phyloP scores from a whole-genome alignment of 1,284 basidiomycete genomes.

The Afroboletus lepidellus region DNA sequence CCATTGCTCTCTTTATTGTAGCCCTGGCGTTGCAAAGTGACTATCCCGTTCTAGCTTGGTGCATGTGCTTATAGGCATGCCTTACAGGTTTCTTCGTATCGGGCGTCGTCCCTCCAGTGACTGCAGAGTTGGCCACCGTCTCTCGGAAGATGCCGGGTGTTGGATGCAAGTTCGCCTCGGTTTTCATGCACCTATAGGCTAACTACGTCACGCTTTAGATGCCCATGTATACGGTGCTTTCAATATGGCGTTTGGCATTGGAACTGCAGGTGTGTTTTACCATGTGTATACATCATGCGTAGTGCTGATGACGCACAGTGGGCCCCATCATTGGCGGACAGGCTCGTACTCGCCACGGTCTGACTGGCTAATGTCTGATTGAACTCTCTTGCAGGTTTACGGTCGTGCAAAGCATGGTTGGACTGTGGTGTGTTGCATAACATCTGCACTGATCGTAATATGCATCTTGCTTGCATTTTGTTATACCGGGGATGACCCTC shows the following conservation, averaged over 20 bases:
- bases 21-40: conserved; percentile 58
- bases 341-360: conserved; percentile 33
- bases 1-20: conserved; percentile 60
- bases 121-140: conserved; percentile 61
- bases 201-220: conserved; percentile 37
- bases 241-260: conserved; percentile 66
- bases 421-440: conserved; percentile 51
- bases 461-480: conserved; percentile 41
- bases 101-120: conserved; percentile 57
- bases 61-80: conserved; percentile 2
- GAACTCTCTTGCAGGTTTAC: conserved; percentile 47
- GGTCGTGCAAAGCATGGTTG: conserved; percentile 53
- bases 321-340: conserved; percentile 70
- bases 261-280: conserved; percentile 45
- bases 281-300: neutral
- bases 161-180: conserved; percentile 52
- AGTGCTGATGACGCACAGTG: conserved; percentile 39
- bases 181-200: conserved; percentile 6
- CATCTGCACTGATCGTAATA: conserved; percentile 41
- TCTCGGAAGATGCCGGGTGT: conserved; percentile 55
- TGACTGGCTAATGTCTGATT: neutral
- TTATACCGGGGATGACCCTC: conserved; percentile 50
- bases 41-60: conserved; percentile 16
- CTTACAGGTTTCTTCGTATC: conserved; percentile 57
- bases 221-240: conserved; percentile 65